Base-by-base conservation (phyloP, 73 alveolate species). In the Urostyla sp. region DNA sequence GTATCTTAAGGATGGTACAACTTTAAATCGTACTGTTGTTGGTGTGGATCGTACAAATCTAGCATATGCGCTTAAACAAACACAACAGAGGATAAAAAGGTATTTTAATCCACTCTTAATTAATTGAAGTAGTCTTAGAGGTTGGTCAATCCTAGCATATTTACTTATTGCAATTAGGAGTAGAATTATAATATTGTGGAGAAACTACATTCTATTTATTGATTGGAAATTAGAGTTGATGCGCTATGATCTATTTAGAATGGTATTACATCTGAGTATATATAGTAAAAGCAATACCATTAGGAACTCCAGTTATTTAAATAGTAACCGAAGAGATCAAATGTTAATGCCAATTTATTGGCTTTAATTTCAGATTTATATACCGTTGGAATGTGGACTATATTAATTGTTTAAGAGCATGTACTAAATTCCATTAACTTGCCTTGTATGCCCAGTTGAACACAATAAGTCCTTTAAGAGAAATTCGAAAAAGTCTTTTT, bases 251-350 rank as follows among this genome's bases (percentile, higher is more conserved):
- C 36, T 8, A 73, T 37, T 26, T 73, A 53, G 61, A 73, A 24
- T 6, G 61, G 86, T 20, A 44, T 13, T 2, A 53, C 5, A 6
- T 73, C 86, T 24, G 32, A 6, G 75, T 28, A 73, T 21, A 23
- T 35, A 38, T 73, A 73, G 15, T n/a, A 48, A 26, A 73, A 53
- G 75, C 86, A 73, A 6, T 28, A 54, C 86, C 86, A 73, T 20
- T 2, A 23, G 56, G 60, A 16, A 8, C 50, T 27, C 61, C 59
- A 51, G 44, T 54, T 54, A 18, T 54, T 43, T 16, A 66, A 46
- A 26, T 66, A 66, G 43, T 66, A 66, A 13, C 80, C 80, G 80
- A 18, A 66, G 37, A 21, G 13, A 66, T 45, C 27, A 43, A 15
- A 28, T 66, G 45, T 43, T 20, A 28, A 21, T 44, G 7, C 51